These are phyloP conservation scores for Toxoplasma gondii DNA, from an alignment of 169 alveolate species.

Conservation along the genomic window DNA sequence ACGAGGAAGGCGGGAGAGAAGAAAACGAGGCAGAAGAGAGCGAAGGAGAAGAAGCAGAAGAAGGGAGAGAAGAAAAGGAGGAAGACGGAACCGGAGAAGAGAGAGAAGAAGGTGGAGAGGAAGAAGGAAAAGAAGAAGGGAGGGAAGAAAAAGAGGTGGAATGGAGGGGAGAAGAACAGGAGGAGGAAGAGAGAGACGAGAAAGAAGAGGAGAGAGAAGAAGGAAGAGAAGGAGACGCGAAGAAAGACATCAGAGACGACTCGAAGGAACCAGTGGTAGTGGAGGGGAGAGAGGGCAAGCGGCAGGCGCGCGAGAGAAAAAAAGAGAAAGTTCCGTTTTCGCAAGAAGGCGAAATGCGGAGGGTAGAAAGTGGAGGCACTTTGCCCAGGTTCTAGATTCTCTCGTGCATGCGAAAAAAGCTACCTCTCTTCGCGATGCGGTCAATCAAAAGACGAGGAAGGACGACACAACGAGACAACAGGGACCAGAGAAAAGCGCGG, in stretches of 20 bases:
- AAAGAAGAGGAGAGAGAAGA: background rate
- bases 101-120: background rate
- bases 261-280: too few relatives aligned
- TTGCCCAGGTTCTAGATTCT: background rate
- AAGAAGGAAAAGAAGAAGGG: background rate
- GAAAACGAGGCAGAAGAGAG: too few relatives aligned
- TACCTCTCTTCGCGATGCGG: too few relatives aligned
- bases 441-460: background rate
- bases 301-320: background rate
- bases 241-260: too few relatives aligned
- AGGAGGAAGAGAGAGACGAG: background rate
- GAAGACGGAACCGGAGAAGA: background rate
- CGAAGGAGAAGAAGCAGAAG: background rate
- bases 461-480: background rate
- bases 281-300: background rate
- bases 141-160: background rate
- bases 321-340: background rate
- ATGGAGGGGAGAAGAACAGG: background rate
- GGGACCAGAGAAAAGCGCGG: background rate
- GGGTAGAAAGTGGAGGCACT: background rate
- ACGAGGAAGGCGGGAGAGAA: too few relatives aligned
- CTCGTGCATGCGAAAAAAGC: background rate
- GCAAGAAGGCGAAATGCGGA: background rate
- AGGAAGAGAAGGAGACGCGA: too few relatives aligned
- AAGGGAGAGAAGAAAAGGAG: too few relatives aligned